Evolutionary conservation across 1,139 yeast species (phyloP), one percentile per base, ranked within the genome.

Genomic region (Zygosaccharomyces pseudobailii): DNA sequence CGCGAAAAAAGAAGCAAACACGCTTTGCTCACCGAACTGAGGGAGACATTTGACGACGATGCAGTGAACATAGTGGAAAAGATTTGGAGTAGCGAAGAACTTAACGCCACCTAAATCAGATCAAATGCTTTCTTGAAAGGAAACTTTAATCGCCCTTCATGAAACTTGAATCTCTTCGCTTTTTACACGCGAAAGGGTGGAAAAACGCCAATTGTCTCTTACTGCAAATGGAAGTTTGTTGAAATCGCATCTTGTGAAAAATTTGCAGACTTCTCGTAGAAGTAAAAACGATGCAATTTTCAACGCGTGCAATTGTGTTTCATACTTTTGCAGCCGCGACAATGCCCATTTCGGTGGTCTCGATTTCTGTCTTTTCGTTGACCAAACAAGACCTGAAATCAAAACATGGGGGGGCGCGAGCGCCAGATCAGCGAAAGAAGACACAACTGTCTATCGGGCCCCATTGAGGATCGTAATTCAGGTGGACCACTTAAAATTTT

Each of bases 41-140:
- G 54, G 38, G 67, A 63, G 40, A 63, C 66, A 4, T 63, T 63
- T 45, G 68, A 63, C 51, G 64, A 62, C 3, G 68, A 63, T 40
- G 62, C 64, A 17, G 46, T 44, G 9, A 46, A 50, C n/a, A 62
- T 63, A 22, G 65, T 57, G 2, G 55, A 55, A 13, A 53, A 46
- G 20, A 57, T 63, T 13, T 63, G 67, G 67, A 22, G 47, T 32
- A 46, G 47, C 42, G 33, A 28, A 24, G 36, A 35, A 25, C 37
- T 44, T 43, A 40, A 22, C 28, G 28, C 46, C 19, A 28, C 34
- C 20, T 28, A 13, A 27, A n/a, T 7, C 6, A 20, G 27, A 9
- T 7, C 6, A 30, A 6, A 4, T 4, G 33, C 17, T 30, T 19
- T 27, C 23, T 37, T 37, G 10, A 22, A 27, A 28, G 20, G 4